Evolutionary conservation across 306 rosid genomes (phyloP).

Genomic region (Chamaecrista fasciculata): DNA sequence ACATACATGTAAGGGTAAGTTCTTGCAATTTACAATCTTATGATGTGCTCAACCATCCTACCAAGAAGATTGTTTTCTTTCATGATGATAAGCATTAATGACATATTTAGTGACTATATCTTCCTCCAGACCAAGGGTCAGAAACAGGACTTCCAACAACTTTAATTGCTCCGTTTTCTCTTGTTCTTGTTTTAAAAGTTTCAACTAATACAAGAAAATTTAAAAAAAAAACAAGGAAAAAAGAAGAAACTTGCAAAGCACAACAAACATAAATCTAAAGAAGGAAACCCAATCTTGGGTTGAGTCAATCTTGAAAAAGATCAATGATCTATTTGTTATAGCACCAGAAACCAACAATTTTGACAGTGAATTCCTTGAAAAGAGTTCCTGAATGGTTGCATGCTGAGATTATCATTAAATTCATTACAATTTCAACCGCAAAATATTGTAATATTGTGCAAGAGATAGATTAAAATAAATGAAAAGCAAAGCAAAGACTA

Average conservation of each 20-base stretch:
- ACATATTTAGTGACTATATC: not conserved
- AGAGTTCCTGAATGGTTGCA: not conserved
- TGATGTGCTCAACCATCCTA: not conserved
- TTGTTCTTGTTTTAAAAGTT: not conserved
- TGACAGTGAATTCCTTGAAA: slow-evolving; percentile 5
- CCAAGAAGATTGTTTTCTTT: not conserved
- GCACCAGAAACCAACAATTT: too few species aligned
- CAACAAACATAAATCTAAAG: slow-evolving; percentile 5
- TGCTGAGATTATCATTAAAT: not conserved
- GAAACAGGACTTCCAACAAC: not conserved
- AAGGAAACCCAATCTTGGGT: not conserved
- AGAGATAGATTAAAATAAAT: slow-evolving; percentile 11
- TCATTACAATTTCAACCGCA: too few species aligned
- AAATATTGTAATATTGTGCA: too few species aligned
- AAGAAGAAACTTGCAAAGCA: not conserved
- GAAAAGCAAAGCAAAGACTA: slow-evolving; percentile 26
- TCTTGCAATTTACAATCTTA: not conserved
- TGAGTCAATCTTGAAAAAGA: too few species aligned
- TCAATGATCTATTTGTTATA: too few species aligned
- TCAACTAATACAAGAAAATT: not conserved
- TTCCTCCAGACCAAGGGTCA: not conserved
- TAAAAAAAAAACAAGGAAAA: not conserved
- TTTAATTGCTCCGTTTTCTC: not conserved
- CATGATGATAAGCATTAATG: not conserved
- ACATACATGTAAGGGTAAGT: not conserved